Conservation (phyloP, 345 rosid genomes). For the Melaleuca alternifolia region DNA sequence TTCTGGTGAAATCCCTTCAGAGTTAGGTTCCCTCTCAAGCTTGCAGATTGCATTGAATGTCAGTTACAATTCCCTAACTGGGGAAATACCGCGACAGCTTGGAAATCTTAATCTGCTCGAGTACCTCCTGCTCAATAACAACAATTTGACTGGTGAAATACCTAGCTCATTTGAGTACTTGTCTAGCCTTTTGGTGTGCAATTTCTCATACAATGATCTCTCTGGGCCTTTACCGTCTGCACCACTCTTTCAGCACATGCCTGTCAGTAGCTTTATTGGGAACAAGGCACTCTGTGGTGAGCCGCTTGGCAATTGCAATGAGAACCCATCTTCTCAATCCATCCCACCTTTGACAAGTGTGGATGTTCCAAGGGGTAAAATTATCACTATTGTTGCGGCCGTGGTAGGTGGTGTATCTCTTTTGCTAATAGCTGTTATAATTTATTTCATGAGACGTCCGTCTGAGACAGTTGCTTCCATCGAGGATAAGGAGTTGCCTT, state of each 20-base stretch:
- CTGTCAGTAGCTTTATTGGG: slow-evolving; percentile 45
- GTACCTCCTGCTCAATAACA: slow-evolving; percentile 63
- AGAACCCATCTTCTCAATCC: slow-evolving; percentile 22
- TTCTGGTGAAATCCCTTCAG: slow-evolving; percentile 63
- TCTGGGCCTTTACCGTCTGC: slow-evolving; percentile 56
- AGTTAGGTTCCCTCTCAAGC: slow-evolving; percentile 69
- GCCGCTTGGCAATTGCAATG: slow-evolving; percentile 41
- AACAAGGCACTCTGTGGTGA: slow-evolving; percentile 79
- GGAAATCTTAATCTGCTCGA: slow-evolving; percentile 64
- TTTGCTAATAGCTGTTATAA: slow-evolving; percentile 45
- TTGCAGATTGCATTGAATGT: slow-evolving; percentile 91
- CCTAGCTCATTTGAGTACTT: slow-evolving; percentile 54
- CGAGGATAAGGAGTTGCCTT: slow-evolving; percentile 33
- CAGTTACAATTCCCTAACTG: slow-evolving; percentile 61
- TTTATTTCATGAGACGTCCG: slow-evolving; percentile 54
- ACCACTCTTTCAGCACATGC: slow-evolving; percentile 53
- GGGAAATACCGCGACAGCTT: slow-evolving; percentile 67
- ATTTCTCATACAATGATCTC: slow-evolving; percentile 83
- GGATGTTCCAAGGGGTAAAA: slow-evolving; percentile 35
- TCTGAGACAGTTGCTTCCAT: slow-evolving; percentile 25
- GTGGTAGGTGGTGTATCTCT: slow-evolving; percentile 71
- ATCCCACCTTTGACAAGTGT: slow-evolving; percentile 7
- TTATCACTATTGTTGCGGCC: slow-evolving; percentile 42
- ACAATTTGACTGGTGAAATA: slow-evolving; percentile 66
- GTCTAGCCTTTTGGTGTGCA: slow-evolving; percentile 75